A percentile compares a stretch with the other conserved stretches of the same genome.
These are phyloP conservation scores for Vitis hybrid DNA, from an alignment of 177 flowering plant species.

Conservation along the genomic window DNA sequence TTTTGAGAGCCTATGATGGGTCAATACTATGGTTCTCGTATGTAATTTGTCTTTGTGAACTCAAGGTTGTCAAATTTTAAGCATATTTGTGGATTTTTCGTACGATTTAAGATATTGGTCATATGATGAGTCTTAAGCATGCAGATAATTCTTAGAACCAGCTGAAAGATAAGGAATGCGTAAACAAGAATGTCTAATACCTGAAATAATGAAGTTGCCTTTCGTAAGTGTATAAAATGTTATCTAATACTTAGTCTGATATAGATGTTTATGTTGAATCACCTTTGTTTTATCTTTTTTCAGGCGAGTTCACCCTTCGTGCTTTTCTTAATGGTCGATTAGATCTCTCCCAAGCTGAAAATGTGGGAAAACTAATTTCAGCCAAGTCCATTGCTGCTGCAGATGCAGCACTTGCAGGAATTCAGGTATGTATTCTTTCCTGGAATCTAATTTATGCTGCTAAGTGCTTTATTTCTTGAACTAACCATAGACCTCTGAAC, in stretches of 20 bases:
- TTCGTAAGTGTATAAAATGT: too few species aligned
- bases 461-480: neutral
- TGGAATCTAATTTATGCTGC: neutral
- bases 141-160: too few species aligned
- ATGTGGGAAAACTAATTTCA: constrained; percentile 70
- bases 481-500: neutral
- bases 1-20: too few species aligned
- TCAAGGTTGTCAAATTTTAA: too few species aligned
- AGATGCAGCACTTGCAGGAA: constrained; percentile 92
- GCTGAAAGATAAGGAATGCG: too few species aligned
- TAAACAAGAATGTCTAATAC: too few species aligned
- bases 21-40: too few species aligned
- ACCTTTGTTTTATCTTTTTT: constrained; percentile 9
- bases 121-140: too few species aligned
- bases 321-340: constrained; percentile 98
- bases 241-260: neutral
- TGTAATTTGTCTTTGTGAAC: too few species aligned
- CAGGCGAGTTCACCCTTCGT: constrained; percentile 95
- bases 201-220: too few species aligned
- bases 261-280: neutral
- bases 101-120: too few species aligned
- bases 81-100: too few species aligned
- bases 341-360: constrained; percentile 96
- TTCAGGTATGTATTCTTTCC: constrained; percentile 57
- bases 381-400: constrained; percentile 88